Base-by-base conservation (phyloP, 164 flowering plant species). In the Chimonanthus praecox region DNA sequence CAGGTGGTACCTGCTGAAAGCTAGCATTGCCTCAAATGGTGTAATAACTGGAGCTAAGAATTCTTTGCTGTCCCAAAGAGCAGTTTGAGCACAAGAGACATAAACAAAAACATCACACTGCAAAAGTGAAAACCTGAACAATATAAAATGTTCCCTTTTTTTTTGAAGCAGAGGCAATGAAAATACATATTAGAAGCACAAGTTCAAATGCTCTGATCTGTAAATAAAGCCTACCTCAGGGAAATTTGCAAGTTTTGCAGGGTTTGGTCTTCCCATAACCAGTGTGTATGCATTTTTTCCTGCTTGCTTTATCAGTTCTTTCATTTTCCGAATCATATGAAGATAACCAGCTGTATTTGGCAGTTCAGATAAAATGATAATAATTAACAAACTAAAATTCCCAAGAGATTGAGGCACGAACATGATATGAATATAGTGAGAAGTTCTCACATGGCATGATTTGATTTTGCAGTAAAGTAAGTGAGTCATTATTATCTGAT, bases 201-300 rank as follows among this genome's bases (percentile, higher is more conserved):
- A 50, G 6, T 43, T 16, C 45, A 60, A 71, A 50, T 33, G 8
- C 18, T 49, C 51, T 69, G 54, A 47, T 48, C 18, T 21, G 45
- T 66, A 61, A 58, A 68, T 50, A 7, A 70, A 51, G 64, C 77
- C 33, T 79, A 91, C 98, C 92, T 95, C 98, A 0, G 98, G 98
- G 77, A 95, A 91, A 82, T 95, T 95, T 33, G 97, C 98, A 78
- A 95, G 90, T 80, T 95, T 95, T 69, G 99, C 97, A 76, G 99
- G 99, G 72, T 91, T 95, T 70, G 98, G 99, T 80, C 85, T 88
- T 70, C 99, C 99, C 94, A 90, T 89, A 6, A 86, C 97, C 79
- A 93, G 83, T 18, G 87, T 87, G 71, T 95, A 93, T 0, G 91
- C 89, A 79, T 95, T 95, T 72, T 95, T 95, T 74, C 98, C 99